Base-by-base conservation (phyloP, 2,329 filamentous ascomycete species). In the Nannizziopsis barbatae region DNA sequence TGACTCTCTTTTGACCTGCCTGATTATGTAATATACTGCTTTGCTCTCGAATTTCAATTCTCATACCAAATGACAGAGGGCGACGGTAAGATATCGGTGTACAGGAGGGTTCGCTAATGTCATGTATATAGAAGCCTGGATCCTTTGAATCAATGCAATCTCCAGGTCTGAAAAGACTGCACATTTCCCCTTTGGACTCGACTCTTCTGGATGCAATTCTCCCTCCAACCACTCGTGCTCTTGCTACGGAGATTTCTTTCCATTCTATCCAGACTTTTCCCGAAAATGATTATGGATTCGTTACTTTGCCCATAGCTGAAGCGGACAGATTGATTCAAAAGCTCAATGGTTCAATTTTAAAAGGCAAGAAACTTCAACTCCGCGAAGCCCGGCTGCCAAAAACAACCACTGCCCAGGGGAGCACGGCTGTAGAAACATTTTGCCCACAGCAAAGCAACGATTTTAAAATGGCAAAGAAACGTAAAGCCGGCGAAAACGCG, bases 311-410 rank as follows among this genome's bases (percentile, higher is more conserved):
- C 0, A 68, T 64, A 2, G 77, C 79, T 66, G 88, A 94, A 55
- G 92, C 90, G 8, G 84, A 90, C n/a, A 94, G 88, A 65, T 68
- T 96, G 47, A 87, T 82, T 70, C 90, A 84, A 69, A 96, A 92
- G 70, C 75, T 96, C 43, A 85, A 95, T 71, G 90, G 90, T 30
- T 78, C 83, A 1, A 83, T 86, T 18, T 69, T 98, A 49, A 92
- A 84, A 62, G 92, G 92, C 7, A 74, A 75, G 52, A 96, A 95
- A 67, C 79, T 96, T 58, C 80, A 80, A 51, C 78, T 98, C 51
- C 86, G 95, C 58, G 80, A 83, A 54, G 92, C 92, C 5, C 79
- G 80, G 42, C 80, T 11, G 59, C 58, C 1, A 60, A 58, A 9
- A 62, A 63, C 32, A 55, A 15, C 47, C 9, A 59, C 5, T 20